Evolutionary conservation across 2,329 filamentous ascomycete genomes (phyloP).

Genomic region (Colletotrichum orbiculare): DNA sequence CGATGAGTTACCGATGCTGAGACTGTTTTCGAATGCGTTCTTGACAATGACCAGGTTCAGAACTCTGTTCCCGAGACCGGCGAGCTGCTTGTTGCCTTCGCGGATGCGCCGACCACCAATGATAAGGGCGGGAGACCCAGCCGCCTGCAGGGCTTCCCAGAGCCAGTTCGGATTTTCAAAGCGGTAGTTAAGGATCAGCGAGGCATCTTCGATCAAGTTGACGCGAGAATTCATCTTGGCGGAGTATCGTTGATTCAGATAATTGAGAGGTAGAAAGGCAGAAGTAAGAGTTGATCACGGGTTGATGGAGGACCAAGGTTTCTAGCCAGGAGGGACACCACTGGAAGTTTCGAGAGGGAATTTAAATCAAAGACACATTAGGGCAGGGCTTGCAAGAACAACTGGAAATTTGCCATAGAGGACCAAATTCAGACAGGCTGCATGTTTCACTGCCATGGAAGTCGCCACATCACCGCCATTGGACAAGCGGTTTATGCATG

Average conservation of each 20-base stretch:
- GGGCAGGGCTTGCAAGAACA: too few species aligned
- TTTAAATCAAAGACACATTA: too few species aligned
- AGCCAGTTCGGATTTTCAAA: neutral
- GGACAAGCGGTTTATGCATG: too few species aligned
- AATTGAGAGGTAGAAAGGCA: too few species aligned
- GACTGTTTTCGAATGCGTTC: neutral
- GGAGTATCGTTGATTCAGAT: neutral
- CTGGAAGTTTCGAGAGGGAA: too few species aligned
- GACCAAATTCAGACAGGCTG: too few species aligned
- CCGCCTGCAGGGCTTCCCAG: slow-evolving; percentile 13
- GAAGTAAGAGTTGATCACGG: too few species aligned
- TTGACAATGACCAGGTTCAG: neutral
- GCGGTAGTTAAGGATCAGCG: neutral
- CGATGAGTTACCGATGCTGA: neutral
- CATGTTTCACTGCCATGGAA: too few species aligned
- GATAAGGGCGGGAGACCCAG: neutral
- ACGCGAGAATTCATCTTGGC: neutral
- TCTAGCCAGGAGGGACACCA: too few species aligned
- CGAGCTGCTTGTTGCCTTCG: slow-evolving; percentile 18
- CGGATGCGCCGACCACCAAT: neutral
- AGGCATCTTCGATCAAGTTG: neutral
- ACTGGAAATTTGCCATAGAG: too few species aligned
- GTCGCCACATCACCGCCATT: too few species aligned
- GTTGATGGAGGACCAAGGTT: too few species aligned
- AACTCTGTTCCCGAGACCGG: slow-evolving; percentile 1